Evolutionary conservation across 2,329 filamentous ascomycete species (phyloP).

Genomic region (Aspergillus terreus): DNA sequence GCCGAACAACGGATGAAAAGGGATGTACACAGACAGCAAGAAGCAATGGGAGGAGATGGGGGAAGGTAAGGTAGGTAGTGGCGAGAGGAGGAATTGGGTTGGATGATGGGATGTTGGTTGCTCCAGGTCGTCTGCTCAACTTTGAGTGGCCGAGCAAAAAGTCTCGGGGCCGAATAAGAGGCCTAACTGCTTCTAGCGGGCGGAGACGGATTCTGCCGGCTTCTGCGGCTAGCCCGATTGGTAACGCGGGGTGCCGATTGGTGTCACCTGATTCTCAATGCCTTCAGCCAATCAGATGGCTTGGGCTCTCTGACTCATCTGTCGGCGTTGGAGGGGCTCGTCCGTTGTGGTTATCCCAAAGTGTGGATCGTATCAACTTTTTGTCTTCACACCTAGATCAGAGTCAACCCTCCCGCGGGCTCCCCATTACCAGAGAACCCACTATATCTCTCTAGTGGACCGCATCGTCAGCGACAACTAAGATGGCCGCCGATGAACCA

Average conservation of each 20-base stretch:
- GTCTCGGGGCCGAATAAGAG: slow-evolving; percentile 5
- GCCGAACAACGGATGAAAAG: not conserved
- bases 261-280: slow-evolving; percentile 9
- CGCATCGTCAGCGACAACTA: not conserved
- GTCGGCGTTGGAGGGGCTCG: not conserved
- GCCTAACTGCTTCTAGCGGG: slow-evolving; percentile 4
- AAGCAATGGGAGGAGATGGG: not conserved
- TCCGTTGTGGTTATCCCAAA: not conserved
- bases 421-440: no score
- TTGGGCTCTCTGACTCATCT: not conserved
- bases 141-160: slow-evolving; percentile 14
- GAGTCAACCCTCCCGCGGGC: no score
- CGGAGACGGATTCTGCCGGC: slow-evolving; percentile 18
- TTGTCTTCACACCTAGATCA: slow-evolving; percentile 5
- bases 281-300: slow-evolving; percentile 5
- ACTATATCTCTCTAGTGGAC: no score
- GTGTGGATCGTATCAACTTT: not conserved
- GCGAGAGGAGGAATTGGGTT: not conserved
- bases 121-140: slow-evolving; percentile 15
- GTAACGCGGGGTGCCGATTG: slow-evolving; percentile 17
- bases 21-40: not conserved
- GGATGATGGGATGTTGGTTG: slow-evolving; percentile 3
- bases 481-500: slow-evolving; percentile 29
- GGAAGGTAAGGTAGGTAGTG: not conserved
- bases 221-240: slow-evolving; percentile 17